Evolutionary conservation across 345 rosid species (phyloP).

Genomic region (Citrus australasica): DNA sequence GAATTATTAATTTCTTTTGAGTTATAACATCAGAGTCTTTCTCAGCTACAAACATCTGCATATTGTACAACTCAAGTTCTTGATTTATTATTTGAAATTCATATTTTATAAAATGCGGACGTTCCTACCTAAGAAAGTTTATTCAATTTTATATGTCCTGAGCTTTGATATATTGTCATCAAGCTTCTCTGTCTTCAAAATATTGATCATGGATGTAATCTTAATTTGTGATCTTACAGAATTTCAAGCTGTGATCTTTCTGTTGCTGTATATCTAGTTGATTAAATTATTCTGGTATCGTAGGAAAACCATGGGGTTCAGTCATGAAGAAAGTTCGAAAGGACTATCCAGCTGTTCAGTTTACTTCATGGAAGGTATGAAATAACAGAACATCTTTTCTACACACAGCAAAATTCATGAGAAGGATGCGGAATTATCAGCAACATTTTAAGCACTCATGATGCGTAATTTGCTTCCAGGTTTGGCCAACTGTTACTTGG

Average conservation of each 20-base stretch:
- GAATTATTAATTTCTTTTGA: neutral
- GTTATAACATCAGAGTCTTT: no score
- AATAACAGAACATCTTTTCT: neutral
- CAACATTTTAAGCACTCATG: neutral
- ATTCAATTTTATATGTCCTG: neutral
- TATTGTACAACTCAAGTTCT: neutral
- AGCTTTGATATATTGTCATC: neutral
- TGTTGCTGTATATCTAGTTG: no score
- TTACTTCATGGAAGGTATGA: slow-evolving; percentile 87
- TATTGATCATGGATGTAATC: neutral
- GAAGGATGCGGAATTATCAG: neutral
- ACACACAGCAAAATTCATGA: neutral
- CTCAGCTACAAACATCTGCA: neutral
- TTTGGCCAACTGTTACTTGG: slow-evolving; percentile 89
- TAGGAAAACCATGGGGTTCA: slow-evolving; percentile 71
- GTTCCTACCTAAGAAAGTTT: no score
- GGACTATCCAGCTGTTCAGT: slow-evolving; percentile 64
- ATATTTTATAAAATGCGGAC: no score
- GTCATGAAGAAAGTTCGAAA: slow-evolving; percentile 58
- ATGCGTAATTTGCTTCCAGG: slow-evolving; percentile 43
- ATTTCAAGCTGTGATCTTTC: neutral
- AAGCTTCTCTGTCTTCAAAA: neutral
- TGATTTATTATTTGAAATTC: no score
- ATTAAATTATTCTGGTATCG: neutral
- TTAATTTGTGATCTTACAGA: neutral